phyloP scores from a whole-genome alignment of 2,329 filamentous ascomycete genomes.

The Pseudogymnoascus sp. region DNA sequence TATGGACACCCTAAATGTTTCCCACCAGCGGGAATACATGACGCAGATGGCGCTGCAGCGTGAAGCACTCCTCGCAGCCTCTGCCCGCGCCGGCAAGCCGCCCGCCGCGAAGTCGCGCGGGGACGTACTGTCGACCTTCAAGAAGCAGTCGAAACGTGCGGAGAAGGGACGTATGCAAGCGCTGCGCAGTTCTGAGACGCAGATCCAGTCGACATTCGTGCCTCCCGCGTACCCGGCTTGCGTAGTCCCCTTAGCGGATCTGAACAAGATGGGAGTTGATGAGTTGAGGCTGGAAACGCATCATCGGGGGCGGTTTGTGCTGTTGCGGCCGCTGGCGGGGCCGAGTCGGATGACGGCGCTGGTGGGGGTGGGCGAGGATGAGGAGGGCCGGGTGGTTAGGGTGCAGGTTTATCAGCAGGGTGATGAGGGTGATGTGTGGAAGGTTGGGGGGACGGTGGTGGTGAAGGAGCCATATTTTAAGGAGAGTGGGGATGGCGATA shows the following conservation, averaged over 20 bases:
- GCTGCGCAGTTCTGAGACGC: neutral
- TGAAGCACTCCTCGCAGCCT: neutral
- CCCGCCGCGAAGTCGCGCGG: neutral
- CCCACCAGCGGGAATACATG: neutral
- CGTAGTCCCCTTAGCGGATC: constrained; percentile 10
- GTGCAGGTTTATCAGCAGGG: constrained; percentile 37
- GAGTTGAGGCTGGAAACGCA: constrained; percentile 32
- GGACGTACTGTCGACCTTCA: neutral
- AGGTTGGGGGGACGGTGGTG: constrained; percentile 30
- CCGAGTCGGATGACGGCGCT: constrained; percentile 25
- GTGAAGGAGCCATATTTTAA: constrained; percentile 49
- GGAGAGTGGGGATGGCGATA: constrained; percentile 6
- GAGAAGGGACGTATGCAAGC: constrained; percentile 3
- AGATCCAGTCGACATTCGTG: constrained; percentile 7
- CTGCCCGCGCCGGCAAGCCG: neutral
- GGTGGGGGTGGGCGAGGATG: constrained; percentile 21
- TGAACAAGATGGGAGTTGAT: constrained; percentile 18
- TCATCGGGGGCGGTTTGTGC: constrained; percentile 31
- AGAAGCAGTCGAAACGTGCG: neutral
- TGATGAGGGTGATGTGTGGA: constrained; percentile 30
- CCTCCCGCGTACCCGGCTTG: constrained; percentile 13
- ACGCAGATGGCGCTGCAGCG: neutral
- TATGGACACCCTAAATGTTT: neutral
- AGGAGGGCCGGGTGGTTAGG: constrained; percentile 23
- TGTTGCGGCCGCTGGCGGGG: constrained; percentile 15